These are phyloP conservation scores for Stagonosporopsis cucurbitacearum DNA, from an alignment of 2,329 filamentous ascomycete genomes.

Conservation along the genomic window DNA sequence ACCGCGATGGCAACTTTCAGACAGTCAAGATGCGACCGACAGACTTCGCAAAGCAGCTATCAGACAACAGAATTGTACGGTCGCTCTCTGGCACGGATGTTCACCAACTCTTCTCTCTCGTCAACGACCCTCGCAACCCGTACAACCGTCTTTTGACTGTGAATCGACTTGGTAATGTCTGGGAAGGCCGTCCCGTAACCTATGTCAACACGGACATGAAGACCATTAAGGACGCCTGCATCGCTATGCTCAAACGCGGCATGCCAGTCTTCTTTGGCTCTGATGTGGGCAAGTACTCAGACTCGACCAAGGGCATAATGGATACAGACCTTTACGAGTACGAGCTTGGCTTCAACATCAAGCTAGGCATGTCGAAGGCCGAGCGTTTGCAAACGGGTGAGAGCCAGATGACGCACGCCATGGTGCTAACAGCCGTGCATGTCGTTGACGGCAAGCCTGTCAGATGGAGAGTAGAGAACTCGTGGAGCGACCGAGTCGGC, in stretches of 20 bases:
- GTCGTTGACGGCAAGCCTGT: conserved; percentile 70
- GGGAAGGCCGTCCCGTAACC: conserved; percentile 75
- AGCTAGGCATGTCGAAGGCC: conserved; percentile 76
- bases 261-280: conserved; percentile 87
- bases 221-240: conserved; percentile 74
- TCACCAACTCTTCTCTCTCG: conserved; percentile 76
- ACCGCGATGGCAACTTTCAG: conserved; percentile 69
- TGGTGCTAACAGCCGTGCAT: conserved; percentile 89
- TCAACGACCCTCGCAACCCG: conserved; percentile 83
- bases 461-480: conserved; percentile 87
- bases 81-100: conserved; percentile 67
- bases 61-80: conserved; percentile 63
- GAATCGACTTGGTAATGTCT: conserved; percentile 79
- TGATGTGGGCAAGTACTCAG: conserved; percentile 84
- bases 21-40: conserved; percentile 70
- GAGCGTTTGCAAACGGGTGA: conserved; percentile 76
- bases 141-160: conserved; percentile 77
- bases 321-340: conserved; percentile 80
- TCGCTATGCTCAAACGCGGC: conserved; percentile 78
- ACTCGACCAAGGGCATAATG: conserved; percentile 74
- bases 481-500: conserved; percentile 74
- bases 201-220: conserved; percentile 84
- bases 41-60: conserved; percentile 74
- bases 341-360: conserved; percentile 81
- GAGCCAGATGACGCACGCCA: conserved; percentile 87